These are phyloP conservation scores for Suillus occidentalis DNA, from an alignment of 768 basidiomycete species.

Conservation along the genomic window DNA sequence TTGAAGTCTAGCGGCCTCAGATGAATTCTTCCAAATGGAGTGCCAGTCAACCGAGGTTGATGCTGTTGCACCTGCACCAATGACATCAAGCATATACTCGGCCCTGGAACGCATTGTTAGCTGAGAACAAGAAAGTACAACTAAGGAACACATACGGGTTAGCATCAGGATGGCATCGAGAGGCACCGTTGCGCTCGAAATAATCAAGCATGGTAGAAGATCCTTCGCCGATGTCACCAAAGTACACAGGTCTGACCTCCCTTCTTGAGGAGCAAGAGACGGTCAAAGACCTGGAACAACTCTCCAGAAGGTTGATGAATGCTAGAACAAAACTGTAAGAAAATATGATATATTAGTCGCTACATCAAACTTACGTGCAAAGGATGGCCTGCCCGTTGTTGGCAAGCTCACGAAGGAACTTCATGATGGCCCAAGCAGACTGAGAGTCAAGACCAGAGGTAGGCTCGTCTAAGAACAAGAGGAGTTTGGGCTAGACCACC, in stretches of 20 bases:
- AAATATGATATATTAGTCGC: background rate
- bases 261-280: slow-evolving; percentile 62
- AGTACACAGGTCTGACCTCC: slow-evolving; percentile 95
- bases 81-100: slow-evolving; percentile 82
- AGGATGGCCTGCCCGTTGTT: slow-evolving; percentile 87
- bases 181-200: slow-evolving; percentile 72
- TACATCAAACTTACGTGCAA: slow-evolving; percentile 48
- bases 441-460: slow-evolving; percentile 60
- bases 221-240: slow-evolving; percentile 82
- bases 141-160: slow-evolving; percentile 56
- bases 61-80: slow-evolving; percentile 76
- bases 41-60: slow-evolving; percentile 85
- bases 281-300: slow-evolving; percentile 85
- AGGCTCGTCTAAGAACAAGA: slow-evolving; percentile 40
- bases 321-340: background rate
- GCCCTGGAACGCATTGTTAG: slow-evolving; percentile 24
- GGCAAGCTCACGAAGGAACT: slow-evolving; percentile 81
- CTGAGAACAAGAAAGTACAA: background rate
- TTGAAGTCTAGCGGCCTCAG: slow-evolving; percentile 47
- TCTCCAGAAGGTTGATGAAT: slow-evolving; percentile 88
- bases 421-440: slow-evolving; percentile 80
- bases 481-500: slow-evolving; percentile 29
- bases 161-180: slow-evolving; percentile 64
- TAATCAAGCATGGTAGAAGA: slow-evolving; percentile 70
- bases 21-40: slow-evolving; percentile 77